Base-by-base conservation (phyloP, 768 basidiomycete species). In the Phylloporus arenicola region DNA sequence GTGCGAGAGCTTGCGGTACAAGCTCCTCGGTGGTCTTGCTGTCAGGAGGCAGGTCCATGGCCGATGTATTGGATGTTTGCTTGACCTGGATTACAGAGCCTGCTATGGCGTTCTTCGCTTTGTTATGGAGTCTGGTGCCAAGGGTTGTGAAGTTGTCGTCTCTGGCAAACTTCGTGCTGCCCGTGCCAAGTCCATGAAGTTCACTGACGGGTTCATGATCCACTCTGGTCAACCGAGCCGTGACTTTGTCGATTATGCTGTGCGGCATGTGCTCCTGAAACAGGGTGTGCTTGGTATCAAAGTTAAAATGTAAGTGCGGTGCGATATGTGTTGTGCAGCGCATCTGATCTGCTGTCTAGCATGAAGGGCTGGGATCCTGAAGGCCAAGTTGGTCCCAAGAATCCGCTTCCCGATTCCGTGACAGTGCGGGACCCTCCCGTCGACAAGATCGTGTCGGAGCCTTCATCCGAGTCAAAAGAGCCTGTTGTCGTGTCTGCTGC, bases 81-180 rank as follows among this genome's bases (percentile, higher is more conserved):
- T 50, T 55, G 1, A 48, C 29, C 37, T 47, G 22, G 20, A 39
- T 51, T 30, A 48, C 30, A 92, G 91, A 66, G 92, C 92, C 43
- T 97, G 95, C 77, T 99, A 98, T 71, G 96, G 96, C 86, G 96
- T 99, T 64, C 92, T 99, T 67, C 92, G 96, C 67, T 99, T 97
- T 78, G 93, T 99, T 62, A 99, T 99, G 96, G 96, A 99, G 76
- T 97, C 95, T 52, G 91, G 91, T 62, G 96, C 96, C 60, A 99
- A 99, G 77, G 96, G 96, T 72, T 97, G 94, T 68, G 96, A 99
- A 74, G 96, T 99, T 57, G 92, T 98, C 67, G 94, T 99, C 57
- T 98, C 95, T 57, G 96, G 96, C 69, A 99, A 99, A 75, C 92
- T 99, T 68, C 92, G 96, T 69, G 96, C 95, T 58, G 96, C 96